Percentiles rank a stretch among this genome's conserved stretches.
Evolutionary conservation across 495 filamentous ascomycete species (phyloP).

Genomic region (Rhypophila decipiens): DNA sequence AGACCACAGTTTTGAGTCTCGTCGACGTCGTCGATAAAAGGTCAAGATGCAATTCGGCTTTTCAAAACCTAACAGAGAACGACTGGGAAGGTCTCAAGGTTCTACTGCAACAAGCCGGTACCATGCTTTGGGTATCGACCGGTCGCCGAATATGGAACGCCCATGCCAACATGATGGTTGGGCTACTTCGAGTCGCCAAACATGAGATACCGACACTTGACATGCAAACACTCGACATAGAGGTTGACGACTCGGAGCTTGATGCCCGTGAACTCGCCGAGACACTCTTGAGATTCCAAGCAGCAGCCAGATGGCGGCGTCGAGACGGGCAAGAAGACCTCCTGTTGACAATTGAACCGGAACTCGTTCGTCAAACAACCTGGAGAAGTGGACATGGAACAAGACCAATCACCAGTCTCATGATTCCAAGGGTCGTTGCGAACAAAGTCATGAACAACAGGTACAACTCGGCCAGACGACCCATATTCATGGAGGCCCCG

Average conservation of each 20-base stretch:
- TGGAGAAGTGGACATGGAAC: no score
- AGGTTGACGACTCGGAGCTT: not conserved
- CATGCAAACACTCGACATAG: not conserved
- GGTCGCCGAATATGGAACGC: conserved; percentile 10
- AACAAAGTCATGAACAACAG: not conserved
- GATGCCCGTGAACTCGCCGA: conserved; percentile 5
- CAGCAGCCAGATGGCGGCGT: conserved; percentile 4
- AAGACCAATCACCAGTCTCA: no score
- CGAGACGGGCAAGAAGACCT: not conserved
- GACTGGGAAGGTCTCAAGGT: not conserved
- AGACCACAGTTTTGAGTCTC: conserved; percentile 22
- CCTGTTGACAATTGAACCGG: conserved; percentile 27
- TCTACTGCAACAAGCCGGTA: conserved; percentile 2
- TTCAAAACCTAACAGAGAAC: not conserved
- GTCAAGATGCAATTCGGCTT: conserved; percentile 18
- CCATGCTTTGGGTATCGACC: conserved; percentile 37
- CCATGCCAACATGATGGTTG: conserved; percentile 12
- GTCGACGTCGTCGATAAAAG: no score
- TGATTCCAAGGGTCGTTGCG: not conserved
- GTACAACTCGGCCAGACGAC: not conserved
- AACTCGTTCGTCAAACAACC: conserved; percentile 18
- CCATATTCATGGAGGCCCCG: not conserved
- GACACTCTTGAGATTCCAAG: conserved; percentile 7
- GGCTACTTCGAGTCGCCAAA: not conserved
- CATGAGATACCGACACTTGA: not conserved